Evolutionary conservation across 148 eudicot genomes (phyloP).

Genomic region (Camellia sinensis): DNA sequence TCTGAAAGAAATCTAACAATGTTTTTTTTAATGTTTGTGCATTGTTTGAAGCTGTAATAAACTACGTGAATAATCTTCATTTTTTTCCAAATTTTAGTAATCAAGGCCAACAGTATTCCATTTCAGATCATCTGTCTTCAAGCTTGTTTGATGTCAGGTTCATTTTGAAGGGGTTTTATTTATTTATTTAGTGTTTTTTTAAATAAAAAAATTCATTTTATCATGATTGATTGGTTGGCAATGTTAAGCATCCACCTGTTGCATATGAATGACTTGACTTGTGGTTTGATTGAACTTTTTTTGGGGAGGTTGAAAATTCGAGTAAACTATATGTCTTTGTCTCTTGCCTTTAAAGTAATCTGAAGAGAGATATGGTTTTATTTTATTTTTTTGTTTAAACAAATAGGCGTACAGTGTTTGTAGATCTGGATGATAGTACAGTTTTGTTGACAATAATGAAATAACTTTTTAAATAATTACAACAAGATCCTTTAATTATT

Average conservation of each 20-base stretch:
- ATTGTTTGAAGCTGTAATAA: not conserved
- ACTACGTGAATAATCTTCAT: not conserved
- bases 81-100: constrained; percentile 9
- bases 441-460: not conserved
- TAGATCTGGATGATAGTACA: too few species aligned
- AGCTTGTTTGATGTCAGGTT: constrained; percentile 44
- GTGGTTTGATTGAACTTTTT: constrained; percentile 20
- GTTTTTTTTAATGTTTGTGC: not conserved
- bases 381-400: not conserved
- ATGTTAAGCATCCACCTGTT: constrained; percentile 45
- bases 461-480: not conserved
- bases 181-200: constrained; percentile 22
- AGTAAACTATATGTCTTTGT: constrained; percentile 4
- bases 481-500: too few species aligned
- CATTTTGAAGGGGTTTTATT: constrained; percentile 34
- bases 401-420: not conserved
- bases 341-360: constrained; percentile 1
- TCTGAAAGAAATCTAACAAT: constrained; percentile 19
- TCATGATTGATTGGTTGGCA: constrained; percentile 36
- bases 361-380: constrained; percentile 6
- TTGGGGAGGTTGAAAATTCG: constrained; percentile 12
- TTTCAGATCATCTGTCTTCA: constrained; percentile 15
- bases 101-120: constrained; percentile 13
- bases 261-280: constrained; percentile 29
- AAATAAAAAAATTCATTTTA: constrained; percentile 25